These are phyloP conservation scores for Paecilomyces variotii DNA, from an alignment of 2,329 filamentous ascomycete species.

Conservation along the genomic window DNA sequence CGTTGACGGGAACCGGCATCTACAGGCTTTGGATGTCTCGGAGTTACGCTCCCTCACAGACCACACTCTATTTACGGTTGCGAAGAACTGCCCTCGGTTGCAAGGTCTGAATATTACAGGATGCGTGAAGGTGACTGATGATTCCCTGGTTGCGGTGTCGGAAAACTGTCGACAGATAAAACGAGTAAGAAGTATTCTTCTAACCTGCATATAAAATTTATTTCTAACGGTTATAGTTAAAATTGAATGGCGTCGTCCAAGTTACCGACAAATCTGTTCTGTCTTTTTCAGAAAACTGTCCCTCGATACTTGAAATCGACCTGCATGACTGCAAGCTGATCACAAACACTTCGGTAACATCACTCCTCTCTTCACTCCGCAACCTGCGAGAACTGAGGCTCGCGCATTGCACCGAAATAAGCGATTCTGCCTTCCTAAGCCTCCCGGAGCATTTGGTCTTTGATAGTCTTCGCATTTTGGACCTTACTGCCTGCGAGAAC, in stretches of 20 bases:
- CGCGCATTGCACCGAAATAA: conserved; percentile 74
- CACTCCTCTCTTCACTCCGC: conserved; percentile 67
- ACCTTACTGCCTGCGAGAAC: conserved; percentile 79
- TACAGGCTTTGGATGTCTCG: conserved; percentile 86
- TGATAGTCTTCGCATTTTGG: conserved; percentile 85
- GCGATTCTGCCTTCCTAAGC: conserved; percentile 78
- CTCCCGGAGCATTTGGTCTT: conserved; percentile 63
- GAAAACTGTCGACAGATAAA: conserved; percentile 80
- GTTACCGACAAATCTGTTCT: conserved; percentile 73
- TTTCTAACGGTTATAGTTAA: conserved; percentile 48
- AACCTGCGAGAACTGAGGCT: conserved; percentile 86
- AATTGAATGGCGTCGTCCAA: conserved; percentile 87
- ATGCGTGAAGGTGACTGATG: conserved; percentile 76
- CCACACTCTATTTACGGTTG: conserved; percentile 66
- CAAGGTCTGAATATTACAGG: conserved; percentile 90
- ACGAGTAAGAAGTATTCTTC: conserved; percentile 50
- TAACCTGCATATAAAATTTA: not conserved
- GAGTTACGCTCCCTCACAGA: conserved; percentile 74
- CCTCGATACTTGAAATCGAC: conserved; percentile 92
- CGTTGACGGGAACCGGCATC: conserved; percentile 66
- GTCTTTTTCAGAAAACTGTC: conserved; percentile 80
- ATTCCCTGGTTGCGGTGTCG: conserved; percentile 73
- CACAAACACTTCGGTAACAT: conserved; percentile 74
- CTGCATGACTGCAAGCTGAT: conserved; percentile 77
- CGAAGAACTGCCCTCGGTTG: conserved; percentile 71